Conservation (phyloP, 371 early-diverging fungal genomes). For the Fennellomyces sp. region DNA sequence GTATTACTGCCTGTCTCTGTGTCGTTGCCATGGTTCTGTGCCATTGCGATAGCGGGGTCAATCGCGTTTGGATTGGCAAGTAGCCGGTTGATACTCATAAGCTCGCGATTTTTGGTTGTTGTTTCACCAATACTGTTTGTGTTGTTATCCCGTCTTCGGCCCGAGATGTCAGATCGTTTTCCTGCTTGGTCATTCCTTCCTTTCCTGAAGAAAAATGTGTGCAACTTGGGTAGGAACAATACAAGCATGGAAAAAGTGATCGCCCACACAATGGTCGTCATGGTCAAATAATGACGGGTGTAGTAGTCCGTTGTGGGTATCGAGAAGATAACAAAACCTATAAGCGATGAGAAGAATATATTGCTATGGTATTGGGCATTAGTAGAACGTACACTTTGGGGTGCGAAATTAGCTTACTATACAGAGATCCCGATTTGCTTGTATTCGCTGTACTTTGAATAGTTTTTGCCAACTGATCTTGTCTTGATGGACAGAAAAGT, state of each 20-base stretch:
- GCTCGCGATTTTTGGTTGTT: conserved; percentile 9
- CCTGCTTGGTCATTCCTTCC: conserved; percentile 9
- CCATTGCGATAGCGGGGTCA: conserved; percentile 7
- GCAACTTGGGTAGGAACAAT: conserved; percentile 58
- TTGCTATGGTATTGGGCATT: conserved; percentile 32
- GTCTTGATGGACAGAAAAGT: conserved; percentile 60
- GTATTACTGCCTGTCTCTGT: conserved; percentile 1
- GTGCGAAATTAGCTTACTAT: conserved; percentile 44
- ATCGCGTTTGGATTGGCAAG: conserved; percentile 12
- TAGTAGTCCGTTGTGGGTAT: conserved; percentile 52
- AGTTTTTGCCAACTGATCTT: conserved; percentile 48
- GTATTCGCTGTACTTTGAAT: conserved; percentile 61
- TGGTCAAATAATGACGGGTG: conserved; percentile 55
- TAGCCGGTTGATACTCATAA: conserved; percentile 39
- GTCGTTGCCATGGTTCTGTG: background rate
- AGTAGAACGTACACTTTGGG: background rate
- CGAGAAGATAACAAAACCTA: conserved; percentile 54
- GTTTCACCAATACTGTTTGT: background rate
- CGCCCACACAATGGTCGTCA: conserved; percentile 57
- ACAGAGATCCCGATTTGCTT: conserved; percentile 62
- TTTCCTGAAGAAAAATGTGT: conserved; percentile 27
- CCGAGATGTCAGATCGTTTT: conserved; percentile 30
- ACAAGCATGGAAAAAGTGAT: conserved; percentile 57
- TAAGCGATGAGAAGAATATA: conserved; percentile 56
- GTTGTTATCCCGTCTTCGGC: conserved; percentile 6